A percentile compares a stretch with the other conserved stretches of the same genome.
phyloP scores from a whole-genome alignment of 2,329 filamentous ascomycete species.

The Aspergillus neotritici region DNA sequence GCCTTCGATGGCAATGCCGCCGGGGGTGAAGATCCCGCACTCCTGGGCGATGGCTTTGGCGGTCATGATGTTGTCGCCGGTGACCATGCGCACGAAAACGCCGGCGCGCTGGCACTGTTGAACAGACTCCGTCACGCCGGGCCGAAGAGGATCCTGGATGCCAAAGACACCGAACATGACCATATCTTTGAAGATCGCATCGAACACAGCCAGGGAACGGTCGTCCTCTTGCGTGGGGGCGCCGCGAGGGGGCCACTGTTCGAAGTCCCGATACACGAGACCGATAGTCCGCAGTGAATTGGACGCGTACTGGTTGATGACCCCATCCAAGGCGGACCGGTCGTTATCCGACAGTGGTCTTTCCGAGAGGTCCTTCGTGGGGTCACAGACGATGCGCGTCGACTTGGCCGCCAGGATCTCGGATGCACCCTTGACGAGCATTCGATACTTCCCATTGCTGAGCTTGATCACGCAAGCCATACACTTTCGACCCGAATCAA shows the following conservation, averaged over 20 bases:
- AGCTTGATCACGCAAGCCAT: slow-evolving; percentile 61
- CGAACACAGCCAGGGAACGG: slow-evolving; percentile 58
- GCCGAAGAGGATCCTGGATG: slow-evolving; percentile 73
- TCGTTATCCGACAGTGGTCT: slow-evolving; percentile 53
- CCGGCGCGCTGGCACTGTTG: slow-evolving; percentile 67
- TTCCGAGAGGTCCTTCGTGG: slow-evolving; percentile 51
- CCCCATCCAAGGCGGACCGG: slow-evolving; percentile 53
- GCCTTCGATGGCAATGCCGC: slow-evolving; percentile 70
- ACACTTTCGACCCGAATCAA: slow-evolving; percentile 63
- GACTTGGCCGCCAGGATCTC: slow-evolving; percentile 47
- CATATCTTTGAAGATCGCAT: slow-evolving; percentile 63
- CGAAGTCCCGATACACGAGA: slow-evolving; percentile 76
- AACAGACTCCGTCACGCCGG: slow-evolving; percentile 69
- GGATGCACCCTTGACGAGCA: slow-evolving; percentile 51
- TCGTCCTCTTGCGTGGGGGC: slow-evolving; percentile 54
- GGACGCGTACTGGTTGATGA: slow-evolving; percentile 73
- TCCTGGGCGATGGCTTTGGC: slow-evolving; percentile 73
- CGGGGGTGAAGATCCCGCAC: slow-evolving; percentile 65
- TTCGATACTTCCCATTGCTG: slow-evolving; percentile 50
- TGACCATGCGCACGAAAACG: slow-evolving; percentile 79
- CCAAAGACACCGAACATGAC: slow-evolving; percentile 65
- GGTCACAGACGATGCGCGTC: slow-evolving; percentile 53
- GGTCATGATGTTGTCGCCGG: slow-evolving; percentile 74
- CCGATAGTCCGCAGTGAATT: slow-evolving; percentile 80
- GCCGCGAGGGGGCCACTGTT: slow-evolving; percentile 71